Evolutionary conservation across 2,329 filamentous ascomycete genomes (phyloP).

Genomic region (Emydomyces testavorans): DNA sequence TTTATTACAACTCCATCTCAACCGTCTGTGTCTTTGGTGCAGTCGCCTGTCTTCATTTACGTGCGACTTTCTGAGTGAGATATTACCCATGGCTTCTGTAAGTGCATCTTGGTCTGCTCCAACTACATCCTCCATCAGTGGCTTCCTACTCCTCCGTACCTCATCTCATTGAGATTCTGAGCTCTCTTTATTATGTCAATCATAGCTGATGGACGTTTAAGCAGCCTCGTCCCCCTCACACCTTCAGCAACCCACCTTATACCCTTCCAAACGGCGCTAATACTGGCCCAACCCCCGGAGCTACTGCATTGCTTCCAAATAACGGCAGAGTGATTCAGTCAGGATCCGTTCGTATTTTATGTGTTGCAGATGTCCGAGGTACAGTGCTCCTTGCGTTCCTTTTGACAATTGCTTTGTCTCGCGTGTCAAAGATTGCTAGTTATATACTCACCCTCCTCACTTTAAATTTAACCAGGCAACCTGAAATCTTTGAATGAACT

Average conservation of each 20-base stretch:
- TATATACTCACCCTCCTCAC: neutral
- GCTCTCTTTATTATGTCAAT: neutral
- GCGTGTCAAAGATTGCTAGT: neutral
- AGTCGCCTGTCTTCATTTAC: neutral
- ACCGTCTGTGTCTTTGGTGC: neutral
- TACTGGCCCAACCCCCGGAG: constrained; percentile 35
- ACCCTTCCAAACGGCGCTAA: constrained; percentile 39
- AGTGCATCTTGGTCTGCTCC: constrained; percentile 21
- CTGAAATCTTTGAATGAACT: constrained; percentile 91
- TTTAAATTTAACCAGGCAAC: constrained; percentile 54
- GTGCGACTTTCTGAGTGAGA: neutral
- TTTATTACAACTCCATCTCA: neutral
- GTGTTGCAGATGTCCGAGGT: constrained; percentile 44
- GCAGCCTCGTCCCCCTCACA: constrained; percentile 35
- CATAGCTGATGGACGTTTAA: constrained; percentile 7
- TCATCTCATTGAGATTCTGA: neutral
- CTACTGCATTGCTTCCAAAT: constrained; percentile 40
- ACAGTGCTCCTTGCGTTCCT: constrained; percentile 14
- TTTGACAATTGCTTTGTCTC: neutral
- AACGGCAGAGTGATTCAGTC: constrained; percentile 41
- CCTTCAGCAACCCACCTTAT: constrained; percentile 35
- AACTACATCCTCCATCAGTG: constrained; percentile 17
- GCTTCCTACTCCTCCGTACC: constrained; percentile 14
- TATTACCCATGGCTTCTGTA: constrained; percentile 39
- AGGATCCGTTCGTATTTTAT: constrained; percentile 38